Evolutionary conservation across 1,284 basidiomycete species (phyloP).

Genomic region (Boletus nobilissimus): DNA sequence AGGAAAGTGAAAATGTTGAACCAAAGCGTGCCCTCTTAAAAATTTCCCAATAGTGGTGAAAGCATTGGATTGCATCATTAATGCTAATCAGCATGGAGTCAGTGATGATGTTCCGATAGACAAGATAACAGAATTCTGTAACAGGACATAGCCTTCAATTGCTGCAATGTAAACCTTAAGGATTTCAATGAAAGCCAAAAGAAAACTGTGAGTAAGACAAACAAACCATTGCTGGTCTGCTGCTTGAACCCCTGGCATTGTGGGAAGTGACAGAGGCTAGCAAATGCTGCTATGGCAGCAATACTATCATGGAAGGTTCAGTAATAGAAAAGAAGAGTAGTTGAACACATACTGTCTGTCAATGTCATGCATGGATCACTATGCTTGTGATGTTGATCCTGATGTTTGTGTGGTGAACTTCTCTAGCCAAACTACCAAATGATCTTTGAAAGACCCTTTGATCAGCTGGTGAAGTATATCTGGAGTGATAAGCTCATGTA

Average conservation of each 20-base stretch:
- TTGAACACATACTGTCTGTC: neutral
- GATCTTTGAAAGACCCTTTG: slow-evolving; percentile 12
- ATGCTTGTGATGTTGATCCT: no score
- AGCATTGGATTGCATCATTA: neutral
- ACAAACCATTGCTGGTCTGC: slow-evolving; percentile 2
- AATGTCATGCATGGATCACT: no score
- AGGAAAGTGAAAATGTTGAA: neutral
- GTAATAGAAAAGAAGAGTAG: neutral
- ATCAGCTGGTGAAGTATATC: slow-evolving; percentile 16
- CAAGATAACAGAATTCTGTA: slow-evolving; percentile 14
- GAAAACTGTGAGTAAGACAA: neutral
- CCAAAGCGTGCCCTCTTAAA: neutral
- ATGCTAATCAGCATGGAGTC: neutral
- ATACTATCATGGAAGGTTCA: slow-evolving; percentile 3
- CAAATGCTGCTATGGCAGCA: neutral
- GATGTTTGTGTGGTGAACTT: no score
- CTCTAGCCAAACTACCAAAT: slow-evolving; percentile 7
- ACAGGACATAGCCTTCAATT: slow-evolving; percentile 17
- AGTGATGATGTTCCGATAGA: neutral
- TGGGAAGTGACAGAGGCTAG: neutral
- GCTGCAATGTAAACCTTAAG: slow-evolving; percentile 18
- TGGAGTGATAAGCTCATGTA: neutral
- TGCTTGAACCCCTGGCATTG: slow-evolving; percentile 6
- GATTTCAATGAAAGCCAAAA: neutral
- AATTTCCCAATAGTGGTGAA: neutral